Percentiles rank a stretch among this genome's conserved stretches.
These are phyloP conservation scores for Bromus sterilis DNA, from an alignment of 176 grass and related monocot genomes.

Conservation along the genomic window DNA sequence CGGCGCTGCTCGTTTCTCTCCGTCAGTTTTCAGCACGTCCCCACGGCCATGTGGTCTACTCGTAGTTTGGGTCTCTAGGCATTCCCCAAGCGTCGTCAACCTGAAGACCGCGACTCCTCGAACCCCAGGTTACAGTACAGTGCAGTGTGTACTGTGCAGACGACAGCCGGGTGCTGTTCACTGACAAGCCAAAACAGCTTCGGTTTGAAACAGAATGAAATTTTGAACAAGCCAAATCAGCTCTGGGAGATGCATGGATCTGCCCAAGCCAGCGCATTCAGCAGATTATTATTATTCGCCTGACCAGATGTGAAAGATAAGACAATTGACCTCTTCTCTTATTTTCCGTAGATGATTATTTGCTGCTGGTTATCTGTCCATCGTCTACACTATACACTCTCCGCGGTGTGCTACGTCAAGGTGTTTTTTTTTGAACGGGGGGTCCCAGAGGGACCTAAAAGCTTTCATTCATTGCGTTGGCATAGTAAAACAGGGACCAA, in stretches of 20 bases:
- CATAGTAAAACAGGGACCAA: too few relatives aligned
- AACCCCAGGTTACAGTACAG: background rate
- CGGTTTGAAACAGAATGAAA: too few relatives aligned
- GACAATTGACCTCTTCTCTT: background rate
- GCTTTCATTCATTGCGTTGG: too few relatives aligned
- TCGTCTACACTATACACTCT: background rate
- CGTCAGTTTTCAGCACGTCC: background rate
- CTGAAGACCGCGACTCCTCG: background rate
- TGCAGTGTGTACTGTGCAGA: background rate
- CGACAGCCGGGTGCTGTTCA: background rate
- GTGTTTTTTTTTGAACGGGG: too few relatives aligned
- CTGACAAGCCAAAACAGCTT: background rate
- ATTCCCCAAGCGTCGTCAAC: background rate
- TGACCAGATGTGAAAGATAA: background rate
- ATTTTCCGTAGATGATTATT: background rate
- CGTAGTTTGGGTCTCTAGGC: background rate
- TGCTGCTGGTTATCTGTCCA: background rate
- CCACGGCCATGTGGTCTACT: constrained; percentile 11
- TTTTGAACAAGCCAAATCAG: too few relatives aligned
- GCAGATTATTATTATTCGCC: background rate
- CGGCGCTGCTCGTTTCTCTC: background rate
- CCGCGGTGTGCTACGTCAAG: background rate
- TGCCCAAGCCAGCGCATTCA: background rate
- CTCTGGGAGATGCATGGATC: background rate
- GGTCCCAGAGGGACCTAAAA: too few relatives aligned